Base-by-base conservation (phyloP, 2,329 filamentous ascomycete genomes). In the Colletotrichum liriopes region DNA sequence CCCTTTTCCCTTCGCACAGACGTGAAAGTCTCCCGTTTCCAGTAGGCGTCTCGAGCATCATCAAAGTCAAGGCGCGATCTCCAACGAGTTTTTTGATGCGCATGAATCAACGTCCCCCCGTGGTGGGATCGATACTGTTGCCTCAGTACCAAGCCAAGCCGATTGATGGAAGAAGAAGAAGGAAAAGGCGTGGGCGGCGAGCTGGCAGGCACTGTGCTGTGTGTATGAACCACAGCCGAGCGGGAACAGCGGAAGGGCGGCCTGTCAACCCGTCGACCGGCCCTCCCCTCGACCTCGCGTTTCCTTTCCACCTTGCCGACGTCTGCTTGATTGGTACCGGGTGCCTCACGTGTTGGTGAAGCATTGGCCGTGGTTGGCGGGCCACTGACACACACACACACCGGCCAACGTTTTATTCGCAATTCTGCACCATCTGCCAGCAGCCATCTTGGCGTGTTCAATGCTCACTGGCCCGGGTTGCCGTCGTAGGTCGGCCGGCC, bases 31-130 rank as follows among this genome's bases (percentile, higher is more conserved):
- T 59, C 52, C 65, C 52, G 23, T 59, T 72, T 60, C 59, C 52
- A 64, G 69, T 59, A 63, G 65, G 35, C 61, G 67, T 67, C 35
- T 64, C 65, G 56, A 71, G 39, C 56, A 71, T 58, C 56, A 67
- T 61, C 55, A 54, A 54, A 55, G 68, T 62, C 68, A 71, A 58
- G 41, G 49, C 64, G 64, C 68, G 47, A 71, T 71, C 65, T 35
- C 62, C 16, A 52, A 29, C 64, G 23, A 32, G 58, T 43, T 37
- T 18, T 62, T 52, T 71, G 56, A 67, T 43, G 58, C 58, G 56
- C 68, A 68, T 62, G 32, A 68, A 71, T 51, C 68, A 56, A 45
- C 45, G 55, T 39, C 29, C 29, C 47, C 12, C 37, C 47, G 18
- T 29, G 39, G 39, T 54, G 55, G 23, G 23, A 71, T 67, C 63